Evolutionary conservation across 176 grass and related monocot genomes (phyloP).

Genomic region (Phragmites australis): DNA sequence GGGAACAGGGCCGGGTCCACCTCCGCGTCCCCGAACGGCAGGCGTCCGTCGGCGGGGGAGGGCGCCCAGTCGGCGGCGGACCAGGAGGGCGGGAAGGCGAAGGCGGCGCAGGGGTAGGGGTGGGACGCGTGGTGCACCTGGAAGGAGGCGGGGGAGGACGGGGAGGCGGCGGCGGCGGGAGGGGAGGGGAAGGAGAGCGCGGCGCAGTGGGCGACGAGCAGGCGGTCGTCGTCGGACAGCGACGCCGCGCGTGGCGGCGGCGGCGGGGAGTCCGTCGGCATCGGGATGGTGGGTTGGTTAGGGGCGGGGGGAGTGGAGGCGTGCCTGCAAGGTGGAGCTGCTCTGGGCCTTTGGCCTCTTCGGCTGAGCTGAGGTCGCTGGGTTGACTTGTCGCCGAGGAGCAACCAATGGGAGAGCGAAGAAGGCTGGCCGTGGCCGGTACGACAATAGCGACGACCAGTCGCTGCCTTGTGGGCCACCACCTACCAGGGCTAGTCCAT

Average conservation of each 20-base stretch:
- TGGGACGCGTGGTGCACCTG: slow-evolving; percentile 53
- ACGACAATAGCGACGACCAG: not conserved
- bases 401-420: not conserved
- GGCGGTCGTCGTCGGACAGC: slow-evolving; percentile 57
- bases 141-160: slow-evolving; percentile 42
- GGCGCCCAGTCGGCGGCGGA: slow-evolving; percentile 58
- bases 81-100: slow-evolving; percentile 79
- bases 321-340: not conserved
- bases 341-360: too few relatives aligned
- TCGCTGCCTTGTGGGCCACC: not conserved
- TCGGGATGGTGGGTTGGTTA: not conserved
- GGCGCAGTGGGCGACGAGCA: slow-evolving; percentile 50
- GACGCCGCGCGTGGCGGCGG: slow-evolving; percentile 12
- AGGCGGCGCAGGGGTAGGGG: slow-evolving; percentile 60
- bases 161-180: slow-evolving; percentile 10
- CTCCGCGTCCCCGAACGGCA: slow-evolving; percentile 69
- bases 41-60: not conserved
- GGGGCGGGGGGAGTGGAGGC: not conserved
- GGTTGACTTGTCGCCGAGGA: slow-evolving; percentile 12
- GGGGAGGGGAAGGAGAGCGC: slow-evolving; percentile 38
- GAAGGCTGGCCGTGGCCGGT: not conserved
- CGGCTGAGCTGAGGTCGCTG: not conserved
- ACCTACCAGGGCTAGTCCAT: too few relatives aligned
- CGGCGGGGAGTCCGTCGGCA: slow-evolving; percentile 44
- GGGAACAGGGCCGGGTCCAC: slow-evolving; percentile 74